Conservation (phyloP, 1,284 basidiomycete genomes). For the Anthracocystis panici-leucophaei region DNA sequence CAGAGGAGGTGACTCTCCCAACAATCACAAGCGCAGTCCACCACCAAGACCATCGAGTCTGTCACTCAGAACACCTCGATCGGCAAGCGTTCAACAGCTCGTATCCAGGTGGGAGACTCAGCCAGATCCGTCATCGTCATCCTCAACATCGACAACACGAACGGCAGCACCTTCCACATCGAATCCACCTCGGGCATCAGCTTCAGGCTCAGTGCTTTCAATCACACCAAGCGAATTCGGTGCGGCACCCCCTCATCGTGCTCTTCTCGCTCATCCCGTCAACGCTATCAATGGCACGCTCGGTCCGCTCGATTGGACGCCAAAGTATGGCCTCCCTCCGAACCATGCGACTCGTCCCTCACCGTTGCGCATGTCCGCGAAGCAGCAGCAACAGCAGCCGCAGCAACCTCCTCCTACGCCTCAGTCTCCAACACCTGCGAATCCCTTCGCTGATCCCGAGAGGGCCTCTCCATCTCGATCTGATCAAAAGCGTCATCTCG, state of each 20-base stretch:
- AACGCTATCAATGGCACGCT: slow-evolving; percentile 42
- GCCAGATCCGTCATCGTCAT: slow-evolving; percentile 6
- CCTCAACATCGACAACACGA: slow-evolving; percentile 2
- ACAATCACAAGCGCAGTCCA: slow-evolving; percentile 3
- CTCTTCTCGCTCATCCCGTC: slow-evolving; percentile 18
- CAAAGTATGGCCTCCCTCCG: slow-evolving; percentile 36
- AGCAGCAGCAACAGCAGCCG: neutral
- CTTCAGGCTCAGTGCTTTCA: slow-evolving; percentile 1
- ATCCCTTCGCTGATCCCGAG: slow-evolving; percentile 10
- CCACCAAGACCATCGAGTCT: slow-evolving; percentile 33
- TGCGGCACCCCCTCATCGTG: slow-evolving; percentile 10
- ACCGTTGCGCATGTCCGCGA: slow-evolving; percentile 1
- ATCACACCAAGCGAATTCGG: neutral
- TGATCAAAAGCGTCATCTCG: slow-evolving; percentile 15
- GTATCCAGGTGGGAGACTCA: slow-evolving; percentile 40
- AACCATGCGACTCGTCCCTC: slow-evolving; percentile 3
- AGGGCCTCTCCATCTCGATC: neutral
- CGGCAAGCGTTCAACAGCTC: slow-evolving; percentile 40
- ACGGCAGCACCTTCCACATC: neutral
- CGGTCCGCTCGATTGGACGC: slow-evolving; percentile 49
- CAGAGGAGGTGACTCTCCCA: neutral
- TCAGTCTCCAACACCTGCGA: neutral
- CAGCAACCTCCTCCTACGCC: neutral
- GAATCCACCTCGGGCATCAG: neutral
- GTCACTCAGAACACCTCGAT: slow-evolving; percentile 26